Evolutionary conservation across 108 stramenopile species (phyloP), one percentile per base, ranked within the genome.

Genomic region (Cyclotella atomus): DNA sequence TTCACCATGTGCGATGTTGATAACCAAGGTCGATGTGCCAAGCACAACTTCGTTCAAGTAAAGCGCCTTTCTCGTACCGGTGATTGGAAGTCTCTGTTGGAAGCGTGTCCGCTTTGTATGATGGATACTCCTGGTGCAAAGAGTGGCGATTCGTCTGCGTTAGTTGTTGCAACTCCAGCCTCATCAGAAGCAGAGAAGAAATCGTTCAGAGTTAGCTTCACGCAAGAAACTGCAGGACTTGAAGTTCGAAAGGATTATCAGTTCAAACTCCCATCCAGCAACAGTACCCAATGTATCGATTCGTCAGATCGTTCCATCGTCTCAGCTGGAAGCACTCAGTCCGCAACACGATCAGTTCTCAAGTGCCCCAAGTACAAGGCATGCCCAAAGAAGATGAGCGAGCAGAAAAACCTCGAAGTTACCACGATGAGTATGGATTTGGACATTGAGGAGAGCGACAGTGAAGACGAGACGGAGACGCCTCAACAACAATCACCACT

Each of bases 371-470:
- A 75, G 29, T 75, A 75, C 63, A 53, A 55, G 44, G 64, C 56
- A 14, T 75, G 65, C 49, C 73, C 64, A 3, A 57, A 59, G 32
- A 65, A 66, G 27, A 65, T 66, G 73, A 53, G 49, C 56, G 62
- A 66, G 25, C 56, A 65, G n/a, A 43, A 24, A 14, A 49, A 75
- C 28, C 21, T 59, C 17, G 47, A 44, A n/a, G 65, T 75, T 43
- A 75, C 73, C 2, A 75, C 73, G 0, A 75, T 75, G 73, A 65
- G 64, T 55, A 75, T 75, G 73, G 73, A 75, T 47, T 66, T 75
- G 46, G 65, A 75, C 34, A 65, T 75, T 34, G 65, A 75, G 19
- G 73, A 75, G 27, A 64, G 53, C 36, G 73, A 75, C 0, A 43
- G 34, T 21, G 60, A 52, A 17, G 53, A 46, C 16, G 33, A 34